Base-by-base conservation (phyloP, 2,329 filamentous ascomycete species). In the Dactylellina sp. region DNA sequence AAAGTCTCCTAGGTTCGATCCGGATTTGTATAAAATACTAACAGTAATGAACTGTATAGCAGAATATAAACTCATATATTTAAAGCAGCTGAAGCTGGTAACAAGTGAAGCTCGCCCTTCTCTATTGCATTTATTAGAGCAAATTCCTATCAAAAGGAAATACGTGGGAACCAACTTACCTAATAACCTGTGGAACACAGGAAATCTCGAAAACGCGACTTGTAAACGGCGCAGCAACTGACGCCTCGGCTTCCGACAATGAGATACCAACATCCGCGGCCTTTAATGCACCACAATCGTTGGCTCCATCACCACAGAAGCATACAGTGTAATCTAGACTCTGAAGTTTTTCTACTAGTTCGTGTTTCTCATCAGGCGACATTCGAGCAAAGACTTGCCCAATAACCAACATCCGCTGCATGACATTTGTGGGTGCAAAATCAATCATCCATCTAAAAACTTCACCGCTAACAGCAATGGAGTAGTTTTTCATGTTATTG, bases 1-100 rank as follows among this genome's bases (percentile, higher is more conserved):
- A 80, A 99, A 98, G 81, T 99, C 95, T 55, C 95, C 96, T 4
- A 99, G 84, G 80, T 99, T 99, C 7, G 92, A 96, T 9, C 91
- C 96, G 6, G 89, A 93, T 5, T 93, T 91, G 81, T 99, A 99
- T 14, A 99, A 86, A 80, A 99, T 97, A 85, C 91, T 96, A 79
- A 99, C 96, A 0, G 92, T 92, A 6, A 92, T 96, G 83, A 99
- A 99, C 81, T 99, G 95, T 77, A 99, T 99, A n/a, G 95, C 94
- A 1, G 93, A 98, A 84, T 99, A 99, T 76, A 99, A 83, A 78
- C 91, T 96, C 96, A 99, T 99, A 82, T 96, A 99, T 84, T 98
- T 99, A 86, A 99, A 99, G 83, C 95, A 99, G 83, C 92, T 96
- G 83, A 99, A 99, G 81, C 93, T 97, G 11, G 95, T 99, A n/a